phyloP scores from a whole-genome alignment of 495 filamentous ascomycete species.

The Lichina pygmaea region DNA sequence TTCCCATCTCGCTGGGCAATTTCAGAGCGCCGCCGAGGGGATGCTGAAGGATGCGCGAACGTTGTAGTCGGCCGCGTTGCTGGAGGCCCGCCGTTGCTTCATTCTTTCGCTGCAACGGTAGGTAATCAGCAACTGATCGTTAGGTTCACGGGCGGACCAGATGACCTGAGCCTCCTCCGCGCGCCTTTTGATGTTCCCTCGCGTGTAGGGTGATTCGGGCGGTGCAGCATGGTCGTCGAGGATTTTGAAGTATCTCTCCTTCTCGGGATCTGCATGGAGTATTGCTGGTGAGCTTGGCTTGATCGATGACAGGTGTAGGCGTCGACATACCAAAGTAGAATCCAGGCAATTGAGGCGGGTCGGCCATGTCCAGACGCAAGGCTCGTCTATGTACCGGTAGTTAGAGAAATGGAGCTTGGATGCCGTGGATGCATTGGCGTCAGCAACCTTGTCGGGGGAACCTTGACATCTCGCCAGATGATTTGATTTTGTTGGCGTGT shows the following conservation, averaged over 20 bases:
- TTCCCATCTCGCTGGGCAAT: neutral
- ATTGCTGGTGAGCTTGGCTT: neutral
- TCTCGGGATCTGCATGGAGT: slow-evolving; percentile 17
- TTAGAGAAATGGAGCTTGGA: no score
- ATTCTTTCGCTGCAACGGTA: neutral
- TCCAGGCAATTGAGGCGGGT: neutral
- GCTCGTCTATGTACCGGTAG: no score
- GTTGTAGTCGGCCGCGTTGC: neutral
- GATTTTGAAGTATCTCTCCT: slow-evolving; percentile 31
- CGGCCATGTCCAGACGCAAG: no score
- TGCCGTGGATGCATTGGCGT: no score
- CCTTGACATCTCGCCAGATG: no score
- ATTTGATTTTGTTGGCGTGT: no score
- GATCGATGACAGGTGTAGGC: neutral
- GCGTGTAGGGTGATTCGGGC: slow-evolving; percentile 18
- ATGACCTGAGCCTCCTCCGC: slow-evolving; percentile 14
- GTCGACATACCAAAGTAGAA: neutral
- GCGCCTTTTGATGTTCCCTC: slow-evolving; percentile 18
- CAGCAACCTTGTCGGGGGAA: no score
- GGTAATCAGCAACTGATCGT: neutral
- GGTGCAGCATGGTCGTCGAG: slow-evolving; percentile 20
- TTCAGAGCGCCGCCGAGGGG: slow-evolving; percentile 1
- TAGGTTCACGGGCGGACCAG: neutral
- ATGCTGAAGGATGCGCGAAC: neutral
- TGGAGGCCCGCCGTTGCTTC: neutral